Conservation (phyloP, 805 yeast genomes). For the Kuraishia capsulata region DNA sequence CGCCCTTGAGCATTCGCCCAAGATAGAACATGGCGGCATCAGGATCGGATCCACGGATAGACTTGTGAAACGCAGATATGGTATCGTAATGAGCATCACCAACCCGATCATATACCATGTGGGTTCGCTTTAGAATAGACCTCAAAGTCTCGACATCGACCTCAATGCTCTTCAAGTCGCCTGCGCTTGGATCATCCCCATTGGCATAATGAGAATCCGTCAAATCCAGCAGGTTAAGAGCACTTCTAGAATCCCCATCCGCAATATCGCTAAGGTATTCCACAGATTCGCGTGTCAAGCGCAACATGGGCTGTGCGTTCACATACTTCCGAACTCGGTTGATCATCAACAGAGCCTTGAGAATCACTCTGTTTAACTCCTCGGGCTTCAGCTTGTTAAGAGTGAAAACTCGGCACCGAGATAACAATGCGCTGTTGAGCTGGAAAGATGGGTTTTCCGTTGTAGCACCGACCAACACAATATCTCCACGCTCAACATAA, state of each 20-base stretch:
- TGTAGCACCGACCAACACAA: slow-evolving; percentile 89
- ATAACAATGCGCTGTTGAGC: slow-evolving; percentile 70
- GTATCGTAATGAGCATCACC: slow-evolving; percentile 95
- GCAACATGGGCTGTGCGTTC: slow-evolving; percentile 37
- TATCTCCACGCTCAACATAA: slow-evolving; percentile 73
- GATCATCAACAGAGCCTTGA: slow-evolving; percentile 47
- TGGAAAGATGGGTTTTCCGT: slow-evolving; percentile 90
- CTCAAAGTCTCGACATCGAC: slow-evolving; percentile 30
- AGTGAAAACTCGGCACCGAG: slow-evolving; percentile 77
- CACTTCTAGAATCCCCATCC: slow-evolving; percentile 84
- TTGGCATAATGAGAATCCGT: slow-evolving; percentile 39
- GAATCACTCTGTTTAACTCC: slow-evolving; percentile 45
- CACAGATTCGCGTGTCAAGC: slow-evolving; percentile 45
- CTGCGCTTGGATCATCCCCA: slow-evolving; percentile 13
- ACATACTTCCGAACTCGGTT: slow-evolving; percentile 53
- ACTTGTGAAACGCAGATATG: slow-evolving; percentile 91
- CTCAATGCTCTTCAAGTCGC: slow-evolving; percentile 17
- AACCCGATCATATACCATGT: slow-evolving; percentile 66
- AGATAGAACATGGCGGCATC: slow-evolving; percentile 87
- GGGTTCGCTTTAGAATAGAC: slow-evolving; percentile 35
- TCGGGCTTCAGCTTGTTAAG: slow-evolving; percentile 39
- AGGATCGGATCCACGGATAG: slow-evolving; percentile 81
- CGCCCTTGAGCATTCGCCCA: slow-evolving; percentile 83
- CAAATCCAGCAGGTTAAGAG: slow-evolving; percentile 72
- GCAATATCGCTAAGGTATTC: slow-evolving; percentile 65